Percentiles rank a stretch among this genome's conserved stretches.
These are phyloP conservation scores for Arthrobotrys sphaeroides DNA, from an alignment of 2,329 filamentous ascomycete genomes.

Conservation along the genomic window DNA sequence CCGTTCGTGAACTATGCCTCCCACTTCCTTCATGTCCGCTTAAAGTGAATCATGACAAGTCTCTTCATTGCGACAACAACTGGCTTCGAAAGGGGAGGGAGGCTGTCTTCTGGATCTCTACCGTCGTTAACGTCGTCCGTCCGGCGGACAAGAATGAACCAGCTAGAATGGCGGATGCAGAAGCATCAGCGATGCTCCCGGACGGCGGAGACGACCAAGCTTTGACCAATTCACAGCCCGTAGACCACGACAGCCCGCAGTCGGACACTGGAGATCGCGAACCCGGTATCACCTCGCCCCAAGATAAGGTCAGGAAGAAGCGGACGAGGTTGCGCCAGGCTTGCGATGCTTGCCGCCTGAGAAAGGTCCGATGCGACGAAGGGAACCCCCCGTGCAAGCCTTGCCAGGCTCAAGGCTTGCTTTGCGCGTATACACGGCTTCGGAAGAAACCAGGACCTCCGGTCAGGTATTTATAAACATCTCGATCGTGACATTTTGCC, in stretches of 20 bases:
- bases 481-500: background rate
- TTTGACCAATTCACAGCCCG: constrained; percentile 33
- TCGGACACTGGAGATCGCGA: constrained; percentile 53
- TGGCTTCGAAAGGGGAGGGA: constrained; percentile 54
- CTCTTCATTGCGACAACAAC: constrained; percentile 51
- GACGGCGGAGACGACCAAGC: constrained; percentile 42
- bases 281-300: constrained; percentile 34
- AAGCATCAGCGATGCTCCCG: constrained; percentile 50
- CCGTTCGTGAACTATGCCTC: constrained; percentile 54
- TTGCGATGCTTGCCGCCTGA: constrained; percentile 50
- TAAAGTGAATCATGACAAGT: constrained; percentile 53
- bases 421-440: constrained; percentile 51
- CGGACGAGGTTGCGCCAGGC: constrained; percentile 52
- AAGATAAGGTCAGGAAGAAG: constrained; percentile 46
- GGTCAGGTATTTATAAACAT: constrained; percentile 43
- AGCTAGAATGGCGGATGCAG: constrained; percentile 53
- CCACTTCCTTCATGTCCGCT: constrained; percentile 52
- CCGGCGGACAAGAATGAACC: constrained; percentile 53
- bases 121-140: constrained; percentile 30
- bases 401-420: constrained; percentile 52
- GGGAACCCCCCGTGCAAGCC: constrained; percentile 52
- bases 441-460: constrained; percentile 54
- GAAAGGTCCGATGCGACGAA: constrained; percentile 53
- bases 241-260: constrained; percentile 53
- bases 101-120: constrained; percentile 37